Evolutionary conservation across 805 yeast species (phyloP).

Genomic region (Candida jianshihensis): DNA sequence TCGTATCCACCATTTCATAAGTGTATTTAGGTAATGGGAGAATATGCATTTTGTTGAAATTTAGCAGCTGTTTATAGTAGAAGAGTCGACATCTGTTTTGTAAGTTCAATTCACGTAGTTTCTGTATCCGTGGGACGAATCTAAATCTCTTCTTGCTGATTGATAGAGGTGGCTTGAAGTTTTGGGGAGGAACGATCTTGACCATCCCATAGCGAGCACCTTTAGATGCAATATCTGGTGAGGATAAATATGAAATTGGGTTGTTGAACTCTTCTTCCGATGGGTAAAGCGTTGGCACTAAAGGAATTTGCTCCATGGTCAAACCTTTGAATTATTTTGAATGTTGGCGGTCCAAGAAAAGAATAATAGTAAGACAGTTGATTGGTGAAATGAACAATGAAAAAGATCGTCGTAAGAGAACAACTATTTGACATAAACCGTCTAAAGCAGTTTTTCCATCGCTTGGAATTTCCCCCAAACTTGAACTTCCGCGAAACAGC

Average conservation of each 20-base stretch:
- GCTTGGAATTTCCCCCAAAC: too few relatives aligned
- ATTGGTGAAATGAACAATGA: too few relatives aligned
- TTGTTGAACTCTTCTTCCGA: constrained; percentile 48
- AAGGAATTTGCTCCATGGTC: constrained; percentile 5
- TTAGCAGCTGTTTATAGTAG: constrained; percentile 53
- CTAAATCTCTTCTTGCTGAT: constrained; percentile 45
- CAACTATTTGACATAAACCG: too few relatives aligned
- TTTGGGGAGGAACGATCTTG: constrained; percentile 58
- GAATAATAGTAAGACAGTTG: too few relatives aligned
- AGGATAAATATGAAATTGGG: constrained; percentile 61
- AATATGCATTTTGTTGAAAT: constrained; percentile 43
- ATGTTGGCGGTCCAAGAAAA: too few relatives aligned
- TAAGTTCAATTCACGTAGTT: constrained; percentile 55
- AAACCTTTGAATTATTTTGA: not conserved
- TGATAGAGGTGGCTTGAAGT: constrained; percentile 45
- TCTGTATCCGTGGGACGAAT: constrained; percentile 67
- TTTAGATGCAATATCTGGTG: constrained; percentile 30
- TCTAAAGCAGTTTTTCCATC: too few relatives aligned
- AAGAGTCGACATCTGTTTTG: constrained; percentile 55
- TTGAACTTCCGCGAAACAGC: too few relatives aligned
- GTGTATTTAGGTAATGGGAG: constrained; percentile 7
- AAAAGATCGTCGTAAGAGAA: too few relatives aligned
- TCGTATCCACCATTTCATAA: constrained; percentile 6
- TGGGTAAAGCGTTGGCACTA: constrained; percentile 51
- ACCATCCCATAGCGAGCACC: constrained; percentile 69